phyloP scores from a whole-genome alignment of 768 basidiomycete species.

The Mrakia blollopis region DNA sequence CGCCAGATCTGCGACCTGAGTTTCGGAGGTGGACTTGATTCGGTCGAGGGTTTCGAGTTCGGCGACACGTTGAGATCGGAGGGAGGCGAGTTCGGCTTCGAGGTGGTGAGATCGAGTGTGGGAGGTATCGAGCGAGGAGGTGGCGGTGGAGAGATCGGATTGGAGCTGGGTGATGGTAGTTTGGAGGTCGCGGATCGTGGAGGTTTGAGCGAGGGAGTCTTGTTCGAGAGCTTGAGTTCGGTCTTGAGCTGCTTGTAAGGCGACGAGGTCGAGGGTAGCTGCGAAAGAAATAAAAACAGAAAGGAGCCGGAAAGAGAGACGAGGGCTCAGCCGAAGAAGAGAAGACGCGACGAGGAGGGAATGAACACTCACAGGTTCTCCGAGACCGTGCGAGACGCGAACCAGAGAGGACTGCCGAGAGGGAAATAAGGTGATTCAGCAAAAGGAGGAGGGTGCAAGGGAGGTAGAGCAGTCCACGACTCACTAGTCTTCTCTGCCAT shows the following conservation, averaged over 20 bases:
- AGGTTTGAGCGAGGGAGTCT: not conserved
- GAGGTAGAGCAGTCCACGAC: constrained; percentile 40
- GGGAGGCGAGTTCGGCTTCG: not conserved
- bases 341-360: not conserved
- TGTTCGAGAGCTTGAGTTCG: constrained; percentile 8
- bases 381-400: not conserved
- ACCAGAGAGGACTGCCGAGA: not conserved
- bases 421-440: not conserved
- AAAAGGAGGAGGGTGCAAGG: too few relatives aligned
- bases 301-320: too few relatives aligned
- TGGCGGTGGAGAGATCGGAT: not conserved
- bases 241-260: not conserved
- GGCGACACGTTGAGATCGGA: not conserved
- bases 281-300: not conserved
- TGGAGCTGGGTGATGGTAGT: not conserved
- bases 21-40: constrained; percentile 4
- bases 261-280: constrained; percentile 5
- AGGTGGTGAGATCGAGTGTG: not conserved
- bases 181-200: constrained; percentile 1
- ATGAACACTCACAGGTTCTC: not conserved
- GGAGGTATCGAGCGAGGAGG: not conserved
- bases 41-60: not conserved
- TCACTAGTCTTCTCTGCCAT: constrained; percentile 77
- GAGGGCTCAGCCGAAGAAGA: not conserved
- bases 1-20: constrained; percentile 8